phyloP scores from a whole-genome alignment of 805 yeast genomes.

The Wickerhamomyces strasburgensis region DNA sequence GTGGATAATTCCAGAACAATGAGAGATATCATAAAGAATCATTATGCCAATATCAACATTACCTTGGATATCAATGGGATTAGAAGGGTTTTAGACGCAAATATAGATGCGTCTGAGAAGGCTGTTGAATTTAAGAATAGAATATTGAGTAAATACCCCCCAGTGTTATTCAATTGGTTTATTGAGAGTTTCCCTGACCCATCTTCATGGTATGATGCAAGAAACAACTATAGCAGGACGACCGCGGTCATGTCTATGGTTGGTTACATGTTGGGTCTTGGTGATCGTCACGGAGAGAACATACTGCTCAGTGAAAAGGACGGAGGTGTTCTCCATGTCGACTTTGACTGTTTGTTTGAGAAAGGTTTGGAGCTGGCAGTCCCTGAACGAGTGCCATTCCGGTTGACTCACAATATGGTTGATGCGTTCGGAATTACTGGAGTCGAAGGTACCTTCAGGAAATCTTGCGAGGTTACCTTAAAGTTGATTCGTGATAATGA shows the following conservation, averaged over 20 bases:
- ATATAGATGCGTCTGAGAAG: conserved; percentile 28
- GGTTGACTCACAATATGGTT: conserved; percentile 81
- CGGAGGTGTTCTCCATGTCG: conserved; percentile 88
- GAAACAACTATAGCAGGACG: conserved; percentile 71
- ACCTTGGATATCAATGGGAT: conserved; percentile 24
- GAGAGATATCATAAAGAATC: conserved; percentile 50
- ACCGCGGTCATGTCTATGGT: conserved; percentile 97
- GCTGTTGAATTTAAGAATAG: conserved; percentile 31
- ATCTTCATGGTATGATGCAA: conserved; percentile 73
- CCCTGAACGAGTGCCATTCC: conserved; percentile 93
- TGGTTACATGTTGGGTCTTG: conserved; percentile 89
- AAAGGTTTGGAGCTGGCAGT: conserved; percentile 66
- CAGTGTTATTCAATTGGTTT: conserved; percentile 84
- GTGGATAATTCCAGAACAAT: conserved; percentile 72
- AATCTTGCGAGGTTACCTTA: conserved; percentile 80
- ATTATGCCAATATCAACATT: conserved; percentile 38
- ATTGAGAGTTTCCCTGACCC: conserved; percentile 88
- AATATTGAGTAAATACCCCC: conserved; percentile 39
- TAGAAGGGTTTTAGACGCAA: conserved; percentile 25
- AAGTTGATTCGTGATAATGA: conserved; percentile 70
- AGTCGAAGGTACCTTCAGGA: conserved; percentile 85
- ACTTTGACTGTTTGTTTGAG: conserved; percentile 93
- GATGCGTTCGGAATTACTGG: conserved; percentile 89
- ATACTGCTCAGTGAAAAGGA: conserved; percentile 64
- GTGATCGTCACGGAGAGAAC: conserved; percentile 96